A percentile compares a stretch with the other conserved stretches of the same genome.
These are phyloP conservation scores for Cercospora janseana DNA, from an alignment of 2,329 filamentous ascomycete genomes.

Conservation along the genomic window DNA sequence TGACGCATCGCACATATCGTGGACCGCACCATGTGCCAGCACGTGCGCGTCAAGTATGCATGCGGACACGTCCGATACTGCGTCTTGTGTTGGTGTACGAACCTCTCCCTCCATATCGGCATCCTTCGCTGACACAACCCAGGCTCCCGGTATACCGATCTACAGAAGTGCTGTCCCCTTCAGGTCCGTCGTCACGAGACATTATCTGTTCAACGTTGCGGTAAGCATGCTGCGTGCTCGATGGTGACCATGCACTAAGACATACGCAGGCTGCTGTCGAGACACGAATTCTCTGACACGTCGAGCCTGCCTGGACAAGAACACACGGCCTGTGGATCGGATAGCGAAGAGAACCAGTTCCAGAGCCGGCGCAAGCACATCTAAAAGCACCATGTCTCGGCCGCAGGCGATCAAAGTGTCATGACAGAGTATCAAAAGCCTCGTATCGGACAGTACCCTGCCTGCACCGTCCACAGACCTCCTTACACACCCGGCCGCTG, in stretches of 20 bases:
- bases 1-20: background rate
- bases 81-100: constrained; percentile 25
- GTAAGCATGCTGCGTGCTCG: constrained; percentile 5
- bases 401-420: constrained; percentile 11
- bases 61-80: constrained; percentile 24
- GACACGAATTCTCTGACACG: constrained; percentile 22
- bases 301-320: constrained; percentile 16
- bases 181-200: constrained; percentile 21
- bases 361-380: too few species aligned
- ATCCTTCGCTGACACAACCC: constrained; percentile 3
- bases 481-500: too few species aligned
- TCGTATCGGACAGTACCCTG: too few species aligned
- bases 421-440: too few species aligned
- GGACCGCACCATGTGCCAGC: constrained; percentile 19
- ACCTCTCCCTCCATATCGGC: background rate
- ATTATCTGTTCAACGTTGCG: constrained; percentile 20
- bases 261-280: constrained; percentile 17
- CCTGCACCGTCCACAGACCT: background rate
- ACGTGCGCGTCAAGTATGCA: constrained; percentile 22
- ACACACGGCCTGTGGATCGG: constrained; percentile 4
- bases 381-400: constrained; percentile 5
- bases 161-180: constrained; percentile 23
- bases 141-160: constrained; percentile 24
- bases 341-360: constrained; percentile 7
- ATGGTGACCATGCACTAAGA: background rate